phyloP scores from a whole-genome alignment of 2,329 filamentous ascomycete genomes.

The Fusarium tuaranense region DNA sequence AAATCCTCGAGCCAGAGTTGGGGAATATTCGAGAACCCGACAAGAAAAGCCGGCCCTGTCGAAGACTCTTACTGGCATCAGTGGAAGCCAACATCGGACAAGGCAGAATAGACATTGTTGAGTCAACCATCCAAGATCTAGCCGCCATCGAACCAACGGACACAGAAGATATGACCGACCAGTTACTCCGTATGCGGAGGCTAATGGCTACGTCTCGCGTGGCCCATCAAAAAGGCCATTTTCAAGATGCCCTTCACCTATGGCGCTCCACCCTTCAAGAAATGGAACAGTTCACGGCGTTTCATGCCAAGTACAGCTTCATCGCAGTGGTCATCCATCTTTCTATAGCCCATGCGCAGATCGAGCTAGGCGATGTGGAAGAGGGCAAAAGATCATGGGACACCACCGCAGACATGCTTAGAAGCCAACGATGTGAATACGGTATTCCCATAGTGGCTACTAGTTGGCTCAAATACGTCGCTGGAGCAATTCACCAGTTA shows the following conservation, averaged over 20 bases:
- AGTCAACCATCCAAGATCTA: slow-evolving; percentile 17
- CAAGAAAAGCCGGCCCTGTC: slow-evolving; percentile 24
- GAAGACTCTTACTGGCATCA: slow-evolving; percentile 35
- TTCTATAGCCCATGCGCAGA: slow-evolving; percentile 40
- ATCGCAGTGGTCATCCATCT: slow-evolving; percentile 36
- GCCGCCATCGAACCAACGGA: slow-evolving; percentile 13
- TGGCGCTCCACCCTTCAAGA: slow-evolving; percentile 24
- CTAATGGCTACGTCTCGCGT: slow-evolving; percentile 35
- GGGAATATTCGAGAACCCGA: slow-evolving; percentile 12
- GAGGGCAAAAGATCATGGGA: slow-evolving; percentile 30
- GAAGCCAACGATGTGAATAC: slow-evolving; percentile 40
- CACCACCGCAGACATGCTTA: slow-evolving; percentile 9
- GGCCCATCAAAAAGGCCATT: slow-evolving; percentile 17
- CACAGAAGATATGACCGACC: slow-evolving; percentile 39
- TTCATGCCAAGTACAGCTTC: slow-evolving; percentile 32
- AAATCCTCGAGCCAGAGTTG: slow-evolving; percentile 36
- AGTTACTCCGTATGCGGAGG: slow-evolving; percentile 41
- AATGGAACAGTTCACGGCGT: slow-evolving; percentile 26
- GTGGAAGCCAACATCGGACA: slow-evolving; percentile 26
- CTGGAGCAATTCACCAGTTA: slow-evolving; percentile 19
- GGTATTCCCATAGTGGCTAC: slow-evolving; percentile 41
- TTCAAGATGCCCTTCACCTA: slow-evolving; percentile 20
- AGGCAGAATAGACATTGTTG: slow-evolving; percentile 13
- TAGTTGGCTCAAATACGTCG: slow-evolving; percentile 35
- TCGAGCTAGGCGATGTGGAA: slow-evolving; percentile 29